Percentiles rank a stretch among this genome's conserved stretches.
phyloP scores from a whole-genome alignment of 139 green algal genomes.

The Haematococcus sp. region DNA sequence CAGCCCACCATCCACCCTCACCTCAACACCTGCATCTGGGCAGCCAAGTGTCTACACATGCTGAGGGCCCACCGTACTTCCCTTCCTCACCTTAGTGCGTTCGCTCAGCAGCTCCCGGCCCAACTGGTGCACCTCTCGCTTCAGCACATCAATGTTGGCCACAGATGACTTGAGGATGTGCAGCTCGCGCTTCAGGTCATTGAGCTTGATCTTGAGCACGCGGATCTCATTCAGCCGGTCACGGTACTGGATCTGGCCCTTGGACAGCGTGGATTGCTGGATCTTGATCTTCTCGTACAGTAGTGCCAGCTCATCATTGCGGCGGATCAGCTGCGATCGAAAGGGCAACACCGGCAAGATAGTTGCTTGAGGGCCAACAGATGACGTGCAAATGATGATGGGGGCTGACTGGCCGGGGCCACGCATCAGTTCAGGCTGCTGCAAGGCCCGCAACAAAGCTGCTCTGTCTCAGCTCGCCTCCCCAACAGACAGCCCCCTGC shows the following conservation, averaged over 20 bases:
- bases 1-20: no score
- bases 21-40: no score
- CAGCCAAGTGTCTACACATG: no score
- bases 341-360: no score
- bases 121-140: constrained; percentile 86
- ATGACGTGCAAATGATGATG: no score
- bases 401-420: no score
- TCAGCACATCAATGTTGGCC: constrained; percentile 83
- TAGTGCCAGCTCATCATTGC: constrained; percentile 91
- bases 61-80: not conserved
- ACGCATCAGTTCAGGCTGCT: no score
- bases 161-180: constrained; percentile 74
- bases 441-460: no score
- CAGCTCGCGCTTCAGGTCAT: constrained; percentile 81
- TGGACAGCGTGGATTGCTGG: constrained; percentile 78
- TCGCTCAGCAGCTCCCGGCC: constrained; percentile 76
- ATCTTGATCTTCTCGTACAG: constrained; percentile 96
- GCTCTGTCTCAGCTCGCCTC: no score
- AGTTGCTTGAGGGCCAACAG: no score
- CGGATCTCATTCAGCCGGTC: constrained; percentile 87
- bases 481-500: no score
- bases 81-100: constrained; percentile 16
- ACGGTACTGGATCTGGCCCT: constrained; percentile 88
- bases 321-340: constrained; percentile 66
- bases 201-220: constrained; percentile 85